Conservation (phyloP, 2,329 filamentous ascomycete species). For the Colletotrichum plurivorum region DNA sequence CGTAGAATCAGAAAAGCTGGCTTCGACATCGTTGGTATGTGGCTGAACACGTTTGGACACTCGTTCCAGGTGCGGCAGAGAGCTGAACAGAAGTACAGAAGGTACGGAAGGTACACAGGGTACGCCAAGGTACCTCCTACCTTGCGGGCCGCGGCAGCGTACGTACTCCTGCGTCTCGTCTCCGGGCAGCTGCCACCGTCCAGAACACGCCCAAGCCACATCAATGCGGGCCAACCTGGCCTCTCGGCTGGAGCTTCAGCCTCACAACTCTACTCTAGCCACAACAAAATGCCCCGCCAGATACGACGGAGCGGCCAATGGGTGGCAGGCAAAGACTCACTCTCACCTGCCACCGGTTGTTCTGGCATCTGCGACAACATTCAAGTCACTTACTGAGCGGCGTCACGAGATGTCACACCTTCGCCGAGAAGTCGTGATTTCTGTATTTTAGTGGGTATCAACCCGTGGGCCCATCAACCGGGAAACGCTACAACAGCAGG, state of each 20-base stretch:
- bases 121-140: background rate
- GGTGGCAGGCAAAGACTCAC: conserved; percentile 27
- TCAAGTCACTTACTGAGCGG: background rate
- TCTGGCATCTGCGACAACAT: background rate
- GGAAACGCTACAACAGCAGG: background rate
- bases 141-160: no score
- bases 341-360: background rate
- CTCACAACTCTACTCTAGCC: conserved; percentile 1
- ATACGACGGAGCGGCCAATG: conserved; percentile 23
- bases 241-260: conserved; percentile 22
- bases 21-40: conserved; percentile 35
- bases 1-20: conserved; percentile 20
- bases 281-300: background rate
- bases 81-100: background rate
- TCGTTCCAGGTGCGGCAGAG: conserved; percentile 18
- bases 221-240: background rate
- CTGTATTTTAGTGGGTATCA: conserved; percentile 36
- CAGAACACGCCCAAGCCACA: conserved; percentile 31
- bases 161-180: background rate
- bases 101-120: no score
- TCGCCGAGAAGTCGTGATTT: background rate
- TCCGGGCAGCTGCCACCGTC: conserved; percentile 12
- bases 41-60: conserved; percentile 22
- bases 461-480: conserved; percentile 11
- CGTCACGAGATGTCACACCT: background rate